Evolutionary conservation across 108 stramenopile species (phyloP), one percentile per base, ranked within the genome.

Genomic region (Nitzschia sp.): DNA sequence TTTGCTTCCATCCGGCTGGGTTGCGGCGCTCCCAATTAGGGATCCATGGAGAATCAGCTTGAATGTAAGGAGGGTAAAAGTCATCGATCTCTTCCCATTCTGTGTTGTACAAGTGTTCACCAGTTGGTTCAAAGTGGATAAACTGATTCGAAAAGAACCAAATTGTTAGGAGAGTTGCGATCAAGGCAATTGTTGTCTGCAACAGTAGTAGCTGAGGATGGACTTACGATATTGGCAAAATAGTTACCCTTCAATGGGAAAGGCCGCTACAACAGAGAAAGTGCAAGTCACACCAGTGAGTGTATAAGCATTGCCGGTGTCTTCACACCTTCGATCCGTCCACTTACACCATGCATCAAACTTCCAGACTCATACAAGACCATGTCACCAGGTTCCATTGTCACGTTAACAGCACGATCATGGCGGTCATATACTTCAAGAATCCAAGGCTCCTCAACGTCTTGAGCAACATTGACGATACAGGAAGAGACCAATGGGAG

Each of bases 391-490:
- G 78, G 73, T 21, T 75, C 57, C 74, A 83, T 76, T 10, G 78
- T 79, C 7, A 79, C 78, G 50, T 79, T 79, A 43, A 73, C 64
- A 7, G 91, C 92, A 41, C 77, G 72, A 14, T 86, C 94, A 57
- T 93, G 82, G 60, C 92, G 75, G 59, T 87, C 94, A 74, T 76
- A 89, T 8, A 97, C 91, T 71, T 94, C 94, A 11, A 97, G 56
- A 10, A 92, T 91, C 97, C 97, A 97, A 51, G 82, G 79, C 65
- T 97, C 94, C 41, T 95, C 90, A 14, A 94, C 89, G 59, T 97
- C 95, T 72, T 92, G 91, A 14, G 76, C 91, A 10, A 95, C 87
- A 76, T 93, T 94, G 59, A 96, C 78, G 67, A 97, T 95, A 53
- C 86, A 89, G 22, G 95, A 96, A 15, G 73, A 74, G n/a, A 96